Conservation (phyloP, 108 stramenopile genomes). For the Nitzschia inconspicua region DNA sequence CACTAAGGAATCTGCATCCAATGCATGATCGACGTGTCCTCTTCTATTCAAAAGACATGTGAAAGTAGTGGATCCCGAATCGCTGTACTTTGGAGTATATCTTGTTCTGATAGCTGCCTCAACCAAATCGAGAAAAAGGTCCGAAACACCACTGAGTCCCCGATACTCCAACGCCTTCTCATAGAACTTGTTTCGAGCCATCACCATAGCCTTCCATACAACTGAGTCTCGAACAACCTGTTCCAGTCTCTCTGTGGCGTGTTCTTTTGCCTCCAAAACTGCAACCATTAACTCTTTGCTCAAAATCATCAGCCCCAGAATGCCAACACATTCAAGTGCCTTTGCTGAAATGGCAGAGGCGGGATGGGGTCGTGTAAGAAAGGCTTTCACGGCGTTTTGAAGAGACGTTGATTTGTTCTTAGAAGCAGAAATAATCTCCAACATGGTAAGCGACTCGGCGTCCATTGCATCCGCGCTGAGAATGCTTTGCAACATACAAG, state of each 20-base stretch:
- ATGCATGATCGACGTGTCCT: slow-evolving; percentile 4
- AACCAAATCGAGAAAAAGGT: slow-evolving; percentile 44
- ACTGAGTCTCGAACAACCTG: slow-evolving; percentile 7
- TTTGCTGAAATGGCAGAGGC: slow-evolving; percentile 20
- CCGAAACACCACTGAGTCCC: slow-evolving; percentile 31
- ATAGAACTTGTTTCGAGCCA: slow-evolving; percentile 16
- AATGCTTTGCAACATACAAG: slow-evolving; percentile 59
- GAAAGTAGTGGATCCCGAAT: slow-evolving; percentile 7
- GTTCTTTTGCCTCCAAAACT: slow-evolving; percentile 7
- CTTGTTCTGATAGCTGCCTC: slow-evolving; percentile 30
- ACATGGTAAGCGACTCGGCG: slow-evolving; percentile 34
- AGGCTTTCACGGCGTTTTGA: slow-evolving; percentile 45
- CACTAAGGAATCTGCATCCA: slow-evolving; percentile 34
- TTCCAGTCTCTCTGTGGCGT: slow-evolving; percentile 2
- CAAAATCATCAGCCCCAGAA: slow-evolving; percentile 14
- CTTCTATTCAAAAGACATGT: slow-evolving; percentile 22
- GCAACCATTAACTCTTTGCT: neutral
- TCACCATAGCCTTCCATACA: slow-evolving; percentile 24
- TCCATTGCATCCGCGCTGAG: slow-evolving; percentile 64
- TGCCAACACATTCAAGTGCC: slow-evolving; percentile 35
- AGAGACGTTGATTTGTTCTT: slow-evolving; percentile 28
- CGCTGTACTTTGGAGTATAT: slow-evolving; percentile 24
- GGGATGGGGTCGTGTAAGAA: slow-evolving; percentile 28
- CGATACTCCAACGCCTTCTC: slow-evolving; percentile 17
- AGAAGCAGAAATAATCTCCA: slow-evolving; percentile 40